These are phyloP conservation scores for Sporothrix brasiliensis DNA, from an alignment of 2,329 filamentous ascomycete genomes.

Conservation along the genomic window DNA sequence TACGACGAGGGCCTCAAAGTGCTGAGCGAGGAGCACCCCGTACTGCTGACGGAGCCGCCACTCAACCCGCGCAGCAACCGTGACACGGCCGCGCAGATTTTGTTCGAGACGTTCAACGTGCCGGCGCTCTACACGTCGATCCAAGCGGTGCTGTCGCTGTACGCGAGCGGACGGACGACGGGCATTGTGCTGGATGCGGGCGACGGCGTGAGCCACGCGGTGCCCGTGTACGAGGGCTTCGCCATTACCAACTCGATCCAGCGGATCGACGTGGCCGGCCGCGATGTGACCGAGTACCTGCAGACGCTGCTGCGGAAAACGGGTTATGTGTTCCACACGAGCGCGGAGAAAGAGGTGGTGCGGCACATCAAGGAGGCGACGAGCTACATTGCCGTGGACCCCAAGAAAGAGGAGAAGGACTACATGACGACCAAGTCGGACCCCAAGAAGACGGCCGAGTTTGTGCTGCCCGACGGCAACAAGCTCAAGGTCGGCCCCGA, in stretches of 20 bases:
- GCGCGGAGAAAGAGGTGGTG: slow-evolving; percentile 98
- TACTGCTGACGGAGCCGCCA: slow-evolving; percentile 92
- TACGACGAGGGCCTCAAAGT: slow-evolving; percentile 96
- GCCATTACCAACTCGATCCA: slow-evolving; percentile 94
- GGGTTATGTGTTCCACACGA: slow-evolving; percentile 94
- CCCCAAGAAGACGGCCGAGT: slow-evolving; percentile 79
- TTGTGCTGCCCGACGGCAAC: slow-evolving; percentile 87
- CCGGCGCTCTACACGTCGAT: slow-evolving; percentile 96
- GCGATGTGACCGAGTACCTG: slow-evolving; percentile 94
- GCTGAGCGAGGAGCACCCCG: slow-evolving; percentile 96
- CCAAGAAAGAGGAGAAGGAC: slow-evolving; percentile 93
- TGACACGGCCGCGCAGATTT: slow-evolving; percentile 92
- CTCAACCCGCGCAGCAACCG: slow-evolving; percentile 94
- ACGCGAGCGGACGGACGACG: slow-evolving; percentile 93
- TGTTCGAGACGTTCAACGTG: slow-evolving; percentile 99
- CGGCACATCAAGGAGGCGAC: slow-evolving; percentile 94
- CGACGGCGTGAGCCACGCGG: slow-evolving; percentile 94
- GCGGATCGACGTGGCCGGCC: slow-evolving; percentile 91
- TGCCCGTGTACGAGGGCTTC: slow-evolving; percentile 97
- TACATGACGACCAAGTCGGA: slow-evolving; percentile 81
- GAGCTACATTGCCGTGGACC: slow-evolving; percentile 87
- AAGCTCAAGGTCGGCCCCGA: slow-evolving; percentile 93
- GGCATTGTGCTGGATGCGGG: slow-evolving; percentile 94
- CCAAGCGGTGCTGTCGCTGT: slow-evolving; percentile 92
- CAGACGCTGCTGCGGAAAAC: slow-evolving; percentile 88